These are phyloP conservation scores for Yamadazyma ubonensis DNA, from an alignment of 805 yeast species.

Conservation along the genomic window DNA sequence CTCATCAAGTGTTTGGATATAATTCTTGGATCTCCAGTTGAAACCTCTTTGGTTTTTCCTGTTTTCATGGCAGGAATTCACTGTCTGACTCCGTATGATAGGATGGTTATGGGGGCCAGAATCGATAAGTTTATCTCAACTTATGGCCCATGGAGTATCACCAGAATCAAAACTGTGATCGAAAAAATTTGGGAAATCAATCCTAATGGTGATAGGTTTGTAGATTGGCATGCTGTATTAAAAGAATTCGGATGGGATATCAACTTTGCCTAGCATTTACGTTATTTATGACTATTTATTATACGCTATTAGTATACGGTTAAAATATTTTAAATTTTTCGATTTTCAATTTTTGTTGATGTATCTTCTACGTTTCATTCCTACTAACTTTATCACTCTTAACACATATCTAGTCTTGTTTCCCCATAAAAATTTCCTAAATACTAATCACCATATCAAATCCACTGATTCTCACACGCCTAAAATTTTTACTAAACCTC, in stretches of 20 bases:
- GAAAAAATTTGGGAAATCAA: conserved; percentile 50
- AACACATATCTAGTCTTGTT: too few relatives aligned
- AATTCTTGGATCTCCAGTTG: conserved; percentile 63
- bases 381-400: too few relatives aligned
- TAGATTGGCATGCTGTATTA: conserved; percentile 73
- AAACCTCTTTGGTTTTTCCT: conserved; percentile 73
- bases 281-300: too few relatives aligned
- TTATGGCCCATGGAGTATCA: conserved; percentile 67
- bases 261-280: conserved; percentile 74
- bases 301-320: too few relatives aligned
- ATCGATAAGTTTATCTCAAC: conserved; percentile 56
- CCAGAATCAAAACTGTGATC: conserved; percentile 43
- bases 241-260: conserved; percentile 73
- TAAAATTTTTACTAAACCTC: conserved; percentile 6
- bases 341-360: too few relatives aligned
- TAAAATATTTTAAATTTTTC: too few relatives aligned
- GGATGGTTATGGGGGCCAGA: conserved; percentile 49
- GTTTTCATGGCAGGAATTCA: conserved; percentile 75
- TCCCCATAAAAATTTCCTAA: too few relatives aligned
- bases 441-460: too few relatives aligned
- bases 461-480: conserved; percentile 2
- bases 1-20: conserved; percentile 57
- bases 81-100: conserved; percentile 52
- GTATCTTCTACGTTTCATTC: too few relatives aligned
- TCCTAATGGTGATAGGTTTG: conserved; percentile 53